Evolutionary conservation across 345 rosid species (phyloP), one percentile per base, ranked within the genome.

Genomic region (Gossypium arboreum): DNA sequence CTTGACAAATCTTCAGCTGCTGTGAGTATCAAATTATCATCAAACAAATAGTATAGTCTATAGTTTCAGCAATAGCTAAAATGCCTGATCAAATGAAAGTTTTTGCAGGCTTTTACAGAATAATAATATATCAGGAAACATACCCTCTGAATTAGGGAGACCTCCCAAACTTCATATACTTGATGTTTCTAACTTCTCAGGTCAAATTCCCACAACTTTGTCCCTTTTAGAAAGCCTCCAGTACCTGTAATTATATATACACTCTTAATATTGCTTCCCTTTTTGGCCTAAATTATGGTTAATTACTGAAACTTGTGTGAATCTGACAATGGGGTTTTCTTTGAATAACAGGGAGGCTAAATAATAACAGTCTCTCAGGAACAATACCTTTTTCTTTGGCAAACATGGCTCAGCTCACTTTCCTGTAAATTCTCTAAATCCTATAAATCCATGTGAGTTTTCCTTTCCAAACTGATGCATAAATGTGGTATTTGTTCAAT

Each of bases 131-230:
- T 85, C 95, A 76, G 97, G 98, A 76, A 75, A 74, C 12, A 85
- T 94, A 20, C 97, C 98, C 34, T 3, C 78, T 17, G 95, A 94
- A 79, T 67, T 94, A 67, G 98, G 97, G 72, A 90, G 74, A 86
- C 86, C 92, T 57, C 71, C 83, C 74, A 91, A 86, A 81, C 97
- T 94, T 56, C 86, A 79, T 55, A 89, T 91, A 72, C 86, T 95
- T 78, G 99, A 95, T 89, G 87, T 95, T 73, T 95, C 99, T 45
- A 74, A 84, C 70, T 93, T 95, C 75, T 81, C 52, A 58, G 94
- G 97, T 58, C 68, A 79, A 86, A 87, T 95, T 75, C 98, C 99
- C 57, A 56, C 61, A 39, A 73, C 83, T 80, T 74, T 95, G 12
- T 87, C 92, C 72, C 70, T 80, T 24, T 78, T 91, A 43, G 79